Conservation (phyloP, 192 early-diverging fungal genomes). For the Oehlia diaphana region DNA sequence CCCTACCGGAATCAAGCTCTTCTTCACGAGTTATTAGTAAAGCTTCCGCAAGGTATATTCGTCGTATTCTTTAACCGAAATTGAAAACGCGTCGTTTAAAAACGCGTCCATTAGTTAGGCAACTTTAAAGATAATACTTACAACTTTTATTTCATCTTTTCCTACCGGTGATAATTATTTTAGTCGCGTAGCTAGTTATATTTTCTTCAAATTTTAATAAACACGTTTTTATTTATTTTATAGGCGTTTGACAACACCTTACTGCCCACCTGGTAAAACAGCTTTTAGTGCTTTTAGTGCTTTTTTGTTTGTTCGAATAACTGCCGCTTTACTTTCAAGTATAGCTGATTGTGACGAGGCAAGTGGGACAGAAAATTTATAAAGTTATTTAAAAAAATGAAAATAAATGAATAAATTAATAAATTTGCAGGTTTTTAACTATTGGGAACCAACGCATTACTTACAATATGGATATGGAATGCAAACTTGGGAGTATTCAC, state of each 20-base stretch:
- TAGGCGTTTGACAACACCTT: not conserved
- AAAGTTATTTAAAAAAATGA: no score
- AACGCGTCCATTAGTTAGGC: not conserved
- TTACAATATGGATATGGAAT: slow-evolving; percentile 80
- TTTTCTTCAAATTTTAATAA: not conserved
- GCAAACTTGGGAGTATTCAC: slow-evolving; percentile 97
- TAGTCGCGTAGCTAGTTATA: not conserved
- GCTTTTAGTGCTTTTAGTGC: not conserved
- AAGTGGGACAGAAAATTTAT: not conserved
- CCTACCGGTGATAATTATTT: not conserved
- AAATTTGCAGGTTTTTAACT: slow-evolving; percentile 78
- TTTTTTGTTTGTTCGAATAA: slow-evolving; percentile 48
- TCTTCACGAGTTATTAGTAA: not conserved
- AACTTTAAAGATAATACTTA: not conserved
- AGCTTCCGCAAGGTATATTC: not conserved
- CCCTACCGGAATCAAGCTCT: not conserved
- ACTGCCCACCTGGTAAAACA: not conserved
- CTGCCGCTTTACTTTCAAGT: slow-evolving; percentile 55
- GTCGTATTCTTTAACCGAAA: not conserved
- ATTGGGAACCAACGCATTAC: slow-evolving; percentile 94
- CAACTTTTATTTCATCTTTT: not conserved
- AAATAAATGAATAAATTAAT: no score
- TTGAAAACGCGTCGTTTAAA: not conserved
- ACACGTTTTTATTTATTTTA: not conserved
- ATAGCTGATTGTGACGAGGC: slow-evolving; percentile 81